A percentile compares a stretch with the other conserved stretches of the same genome.
Conservation (phyloP, 495 filamentous ascomycete species). For the Parathielavia hyrcaniae region DNA sequence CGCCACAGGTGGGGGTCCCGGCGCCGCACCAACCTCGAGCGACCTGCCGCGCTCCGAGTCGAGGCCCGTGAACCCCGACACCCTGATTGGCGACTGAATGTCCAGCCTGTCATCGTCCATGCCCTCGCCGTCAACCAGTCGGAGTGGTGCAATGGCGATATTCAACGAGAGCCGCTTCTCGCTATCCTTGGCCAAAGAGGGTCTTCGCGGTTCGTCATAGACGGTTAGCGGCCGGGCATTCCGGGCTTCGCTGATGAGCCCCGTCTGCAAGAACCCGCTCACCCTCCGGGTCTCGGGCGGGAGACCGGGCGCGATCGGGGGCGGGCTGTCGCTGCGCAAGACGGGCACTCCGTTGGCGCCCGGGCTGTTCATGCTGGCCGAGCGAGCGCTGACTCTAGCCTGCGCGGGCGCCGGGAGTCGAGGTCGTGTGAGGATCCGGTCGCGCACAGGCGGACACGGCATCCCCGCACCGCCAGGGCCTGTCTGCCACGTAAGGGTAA, state of each 20-base stretch:
- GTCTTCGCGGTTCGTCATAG: constrained; percentile 11
- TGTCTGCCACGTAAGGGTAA: constrained; percentile 34
- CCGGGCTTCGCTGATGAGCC: constrained; percentile 41
- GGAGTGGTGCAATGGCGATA: constrained; percentile 15
- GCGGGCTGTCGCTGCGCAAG: constrained; percentile 35
- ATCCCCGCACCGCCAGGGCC: constrained; percentile 23
- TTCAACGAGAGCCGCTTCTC: constrained; percentile 23
- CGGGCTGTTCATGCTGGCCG: constrained; percentile 5
- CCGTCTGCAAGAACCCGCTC: constrained; percentile 40
- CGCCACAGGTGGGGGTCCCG: neutral
- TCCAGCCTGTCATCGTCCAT: constrained; percentile 8
- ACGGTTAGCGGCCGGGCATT: constrained; percentile 35
- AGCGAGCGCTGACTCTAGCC: constrained; percentile 42
- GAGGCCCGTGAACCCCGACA: constrained; percentile 14
- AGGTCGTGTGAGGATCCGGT: constrained; percentile 57
- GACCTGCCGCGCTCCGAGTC: constrained; percentile 16
- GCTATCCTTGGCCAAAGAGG: neutral
- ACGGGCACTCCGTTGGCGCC: neutral
- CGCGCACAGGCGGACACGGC: constrained; percentile 28
- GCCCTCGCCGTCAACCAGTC: constrained; percentile 9
- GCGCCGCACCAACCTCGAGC: neutral
- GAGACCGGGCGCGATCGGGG: constrained; percentile 33
- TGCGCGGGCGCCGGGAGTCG: constrained; percentile 70
- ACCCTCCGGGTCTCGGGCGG: constrained; percentile 41
- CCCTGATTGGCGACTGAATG: constrained; percentile 8